Evolutionary conservation across 169 alveolate genomes (phyloP).

Genomic region (Neospora caninum): DNA sequence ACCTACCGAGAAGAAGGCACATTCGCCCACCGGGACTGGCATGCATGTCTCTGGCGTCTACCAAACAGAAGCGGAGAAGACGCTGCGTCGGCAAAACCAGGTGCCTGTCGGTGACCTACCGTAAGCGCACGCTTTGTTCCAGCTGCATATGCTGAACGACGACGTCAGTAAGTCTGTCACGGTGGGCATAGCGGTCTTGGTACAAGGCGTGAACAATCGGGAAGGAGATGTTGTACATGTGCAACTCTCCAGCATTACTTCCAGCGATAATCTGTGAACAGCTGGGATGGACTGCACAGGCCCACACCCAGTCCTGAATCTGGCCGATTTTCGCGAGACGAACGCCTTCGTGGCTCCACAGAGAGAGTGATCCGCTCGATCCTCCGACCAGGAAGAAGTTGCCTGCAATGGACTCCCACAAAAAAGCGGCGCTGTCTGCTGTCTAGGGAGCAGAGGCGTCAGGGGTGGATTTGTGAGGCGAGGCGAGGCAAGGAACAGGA

Average conservation of each 20-base stretch:
- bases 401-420: conserved; percentile 49
- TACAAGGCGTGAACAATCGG: conserved; percentile 87
- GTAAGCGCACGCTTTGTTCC: conserved; percentile 80
- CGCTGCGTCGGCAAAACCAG: too few species aligned
- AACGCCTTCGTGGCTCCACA: conserved; percentile 89
- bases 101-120: neutral
- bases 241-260: conserved; percentile 85
- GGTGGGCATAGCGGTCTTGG: conserved; percentile 86
- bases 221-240: conserved; percentile 79
- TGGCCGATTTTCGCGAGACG: conserved; percentile 74
- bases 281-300: conserved; percentile 74
- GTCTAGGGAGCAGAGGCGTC: too few species aligned
- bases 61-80: too few species aligned
- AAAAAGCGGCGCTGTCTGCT: neutral
- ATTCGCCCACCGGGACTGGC: too few species aligned
- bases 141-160: conserved; percentile 85
- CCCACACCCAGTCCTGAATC: conserved; percentile 22
- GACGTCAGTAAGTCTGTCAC: conserved; percentile 90
- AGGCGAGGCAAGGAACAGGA: too few species aligned
- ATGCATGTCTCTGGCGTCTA: too few species aligned
- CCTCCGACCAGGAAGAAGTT: conserved; percentile 86
- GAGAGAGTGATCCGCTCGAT: conserved; percentile 47
- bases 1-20: conserved; percentile 67
- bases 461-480: too few species aligned
- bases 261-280: conserved; percentile 74